Base-by-base conservation (phyloP, 768 basidiomycete genomes). In the Fomitopsis serialis region DNA sequence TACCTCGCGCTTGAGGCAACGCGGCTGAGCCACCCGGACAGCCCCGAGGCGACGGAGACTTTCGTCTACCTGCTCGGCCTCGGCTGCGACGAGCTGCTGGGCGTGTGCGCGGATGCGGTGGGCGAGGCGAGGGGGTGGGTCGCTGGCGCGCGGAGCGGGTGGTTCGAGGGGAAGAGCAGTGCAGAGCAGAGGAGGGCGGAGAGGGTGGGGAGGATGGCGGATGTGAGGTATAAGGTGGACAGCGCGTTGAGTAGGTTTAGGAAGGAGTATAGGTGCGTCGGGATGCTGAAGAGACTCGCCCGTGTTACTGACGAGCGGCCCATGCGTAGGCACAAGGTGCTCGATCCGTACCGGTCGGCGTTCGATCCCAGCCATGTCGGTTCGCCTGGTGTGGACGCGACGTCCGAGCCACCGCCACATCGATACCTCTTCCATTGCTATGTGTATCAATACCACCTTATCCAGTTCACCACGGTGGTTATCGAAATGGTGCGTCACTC, bases 381-480 rank as follows among this genome's bases (percentile, higher is more conserved):
- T 15, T 55, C 51, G 27, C 52, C 59, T 49, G 54, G 58, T 13
- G 59, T 56, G 1, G 60, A 56, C 2, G 67, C 67, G n/a, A 63
- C 66, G 12, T 54, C 68, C n/a, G 75, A 78, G 7, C 68, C 74
- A 12, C 81, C 80, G 0, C 78, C 82, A 0, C 87, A 89, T 66
- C 79, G 82, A 37, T 81, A 83, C 62, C 70, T 91, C 8, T 91
- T 91, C 59, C 72, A 87, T 52, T 86, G 83, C 47, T 90, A 84
- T 58, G 78, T 87, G 27, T 89, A 87, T 63, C 85, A 91, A 56
- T 77, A 72, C 50, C 78, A 79, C 54, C 58, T 75, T 47, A 72
- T 75, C 63, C 67, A 63, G 12, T 75, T 78, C 55, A 61, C 69
- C 2, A 52, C 55, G 10, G 55, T 62, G 11, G 52, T 76, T 4